Base-by-base conservation (phyloP, 208 protist genomes). In the Crithidia fasciculata region DNA sequence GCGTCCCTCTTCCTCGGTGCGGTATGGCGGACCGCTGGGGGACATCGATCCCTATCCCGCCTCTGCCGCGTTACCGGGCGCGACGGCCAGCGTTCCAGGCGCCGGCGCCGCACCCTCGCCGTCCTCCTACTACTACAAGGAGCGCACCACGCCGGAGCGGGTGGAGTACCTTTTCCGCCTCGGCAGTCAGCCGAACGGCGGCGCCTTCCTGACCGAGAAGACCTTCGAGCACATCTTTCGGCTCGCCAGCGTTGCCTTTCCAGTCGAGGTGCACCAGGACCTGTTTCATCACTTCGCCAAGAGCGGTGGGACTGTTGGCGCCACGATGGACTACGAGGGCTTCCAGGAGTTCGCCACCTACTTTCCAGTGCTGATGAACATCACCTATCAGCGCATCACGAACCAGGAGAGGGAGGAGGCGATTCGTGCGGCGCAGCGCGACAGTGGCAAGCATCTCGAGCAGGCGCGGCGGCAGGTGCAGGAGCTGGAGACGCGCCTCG, bases 301-400 rank as follows among this genome's bases (percentile, higher is more conserved):
- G 16, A 28, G 52, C 15, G 71, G 47, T 16, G 44, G 56, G 39
- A 59, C 16, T 10, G 80, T 67, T 2, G 67, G 77, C 9, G 62
- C 41, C 41, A 56, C 69, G 28, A 92, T 92, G 79, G 59, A 62
- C 18, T 63, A 85, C 63, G 79, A 85, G 9, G 76, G 78, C 62
- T 94, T 94, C 56, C 75, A 89, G 43, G 74, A 81, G 19, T 94
- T 89, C 70, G 86, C 83, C n/a, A 60, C 54, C 9, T 76, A 86
- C 66, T 94, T 94, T 55, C 80, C 72, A 4, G 85, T 92, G 10
- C 78, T 87, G n/a, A 72, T 92, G 66, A 91, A 84, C 70, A 82
- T 94, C 61, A 79, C 83, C 8, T 94, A 92, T 62, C 78, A 85
- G 62, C 86, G 87, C 39, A 76, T 90, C 58, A 87, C 70, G n/a